These are phyloP conservation scores for Phytophthora macrochlamydospora DNA, from an alignment of 352 stramenopile genomes.

Conservation along the genomic window DNA sequence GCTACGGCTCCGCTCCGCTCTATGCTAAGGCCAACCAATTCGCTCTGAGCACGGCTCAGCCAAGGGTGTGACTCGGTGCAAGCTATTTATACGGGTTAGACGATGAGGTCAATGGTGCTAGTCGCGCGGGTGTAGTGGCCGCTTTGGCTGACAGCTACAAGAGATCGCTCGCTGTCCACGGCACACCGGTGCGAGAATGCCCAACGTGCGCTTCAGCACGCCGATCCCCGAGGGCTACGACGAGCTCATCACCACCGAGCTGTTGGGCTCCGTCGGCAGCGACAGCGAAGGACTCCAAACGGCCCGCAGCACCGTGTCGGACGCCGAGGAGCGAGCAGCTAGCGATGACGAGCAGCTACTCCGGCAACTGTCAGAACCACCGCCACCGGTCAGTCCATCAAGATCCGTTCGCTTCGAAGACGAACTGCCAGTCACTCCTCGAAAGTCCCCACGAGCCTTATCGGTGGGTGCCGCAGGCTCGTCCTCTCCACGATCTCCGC, in stretches of 20 bases:
- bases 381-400: conserved; percentile 1
- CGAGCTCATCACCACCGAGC: conserved; percentile 20
- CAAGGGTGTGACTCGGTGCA: too few relatives aligned
- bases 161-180: too few relatives aligned
- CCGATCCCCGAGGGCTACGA: conserved; percentile 17
- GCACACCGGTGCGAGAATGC: conserved; percentile 2
- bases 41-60: too few relatives aligned
- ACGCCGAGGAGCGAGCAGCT: conserved; percentile 7
- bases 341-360: conserved; percentile 23
- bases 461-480: conserved; percentile 13
- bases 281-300: conserved; percentile 9
- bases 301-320: conserved; percentile 4
- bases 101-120: neutral
- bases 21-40: too few relatives aligned
- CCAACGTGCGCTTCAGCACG: conserved; percentile 10
- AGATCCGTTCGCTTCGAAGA: conserved; percentile 24
- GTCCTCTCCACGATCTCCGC: conserved; percentile 37
- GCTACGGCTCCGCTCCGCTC: too few relatives aligned
- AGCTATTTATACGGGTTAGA: conserved; percentile 1
- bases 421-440: conserved; percentile 6
- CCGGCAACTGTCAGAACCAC: conserved; percentile 19
- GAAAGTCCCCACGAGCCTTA: conserved; percentile 3
- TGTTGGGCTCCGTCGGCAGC: conserved; percentile 19
- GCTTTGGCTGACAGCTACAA: too few relatives aligned
- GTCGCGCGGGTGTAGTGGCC: too few relatives aligned